Percentiles rank a stretch among this genome's conserved stretches.
phyloP scores from a whole-genome alignment of 2,329 filamentous ascomycete species.

The Pseudophaeomoniella oleicola region DNA sequence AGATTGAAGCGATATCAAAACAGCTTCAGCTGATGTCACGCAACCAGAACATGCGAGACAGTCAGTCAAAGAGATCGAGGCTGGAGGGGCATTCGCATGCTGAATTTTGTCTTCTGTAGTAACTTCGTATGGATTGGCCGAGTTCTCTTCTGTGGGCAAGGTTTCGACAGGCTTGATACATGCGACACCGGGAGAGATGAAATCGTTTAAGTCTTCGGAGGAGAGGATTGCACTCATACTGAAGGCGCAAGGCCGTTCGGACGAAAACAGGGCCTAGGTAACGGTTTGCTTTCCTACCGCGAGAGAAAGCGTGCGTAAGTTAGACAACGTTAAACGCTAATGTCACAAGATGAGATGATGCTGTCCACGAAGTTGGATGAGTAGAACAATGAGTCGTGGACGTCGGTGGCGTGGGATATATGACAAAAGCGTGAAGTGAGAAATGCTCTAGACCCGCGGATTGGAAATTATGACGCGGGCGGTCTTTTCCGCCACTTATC shows the following conservation, averaged over 20 bases:
- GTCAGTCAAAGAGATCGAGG: slow-evolving; percentile 90
- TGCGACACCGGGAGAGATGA: slow-evolving; percentile 92
- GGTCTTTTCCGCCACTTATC: background rate
- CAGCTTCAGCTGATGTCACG: slow-evolving; percentile 91
- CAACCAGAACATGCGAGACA: slow-evolving; percentile 96
- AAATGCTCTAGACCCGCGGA: background rate
- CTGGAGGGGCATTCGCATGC: slow-evolving; percentile 47
- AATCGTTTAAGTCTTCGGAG: slow-evolving; percentile 94
- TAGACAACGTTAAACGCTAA: background rate
- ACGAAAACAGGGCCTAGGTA: slow-evolving; percentile 12
- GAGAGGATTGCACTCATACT: slow-evolving; percentile 93
- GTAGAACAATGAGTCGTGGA: background rate
- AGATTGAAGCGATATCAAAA: slow-evolving; percentile 89
- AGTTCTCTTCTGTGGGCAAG: slow-evolving; percentile 45
- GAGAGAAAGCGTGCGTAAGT: background rate
- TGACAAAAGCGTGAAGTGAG: background rate
- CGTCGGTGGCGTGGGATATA: background rate
- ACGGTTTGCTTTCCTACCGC: background rate
- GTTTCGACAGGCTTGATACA: slow-evolving; percentile 97
- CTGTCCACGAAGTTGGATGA: too few relatives aligned
- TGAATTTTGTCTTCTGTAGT: slow-evolving; percentile 73
- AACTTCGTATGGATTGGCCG: slow-evolving; percentile 60
- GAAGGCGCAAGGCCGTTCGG: background rate
- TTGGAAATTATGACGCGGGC: background rate
- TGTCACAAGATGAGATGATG: too few relatives aligned